A percentile compares a stretch with the other conserved stretches of the same genome.
These are phyloP conservation scores for Claviceps arundinis DNA, from an alignment of 2,329 filamentous ascomycete genomes.

Conservation along the genomic window DNA sequence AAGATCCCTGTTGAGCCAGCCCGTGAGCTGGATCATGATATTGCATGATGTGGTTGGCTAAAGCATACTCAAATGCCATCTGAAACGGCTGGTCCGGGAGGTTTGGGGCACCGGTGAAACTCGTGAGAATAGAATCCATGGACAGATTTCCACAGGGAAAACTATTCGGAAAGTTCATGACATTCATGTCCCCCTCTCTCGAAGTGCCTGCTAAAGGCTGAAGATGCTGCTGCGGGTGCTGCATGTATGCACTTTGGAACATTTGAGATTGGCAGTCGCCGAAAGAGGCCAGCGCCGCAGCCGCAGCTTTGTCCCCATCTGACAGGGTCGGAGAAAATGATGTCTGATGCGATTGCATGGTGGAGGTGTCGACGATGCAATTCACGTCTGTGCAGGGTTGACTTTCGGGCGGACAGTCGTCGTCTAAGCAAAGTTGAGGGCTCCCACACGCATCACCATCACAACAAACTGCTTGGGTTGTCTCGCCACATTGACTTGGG, in stretches of 20 bases:
- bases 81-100: constrained; percentile 9
- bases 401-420: constrained; percentile 23
- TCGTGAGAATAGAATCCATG: constrained; percentile 7
- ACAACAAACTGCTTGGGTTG: constrained; percentile 21
- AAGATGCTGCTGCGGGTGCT: constrained; percentile 5
- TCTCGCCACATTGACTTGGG: constrained; percentile 21
- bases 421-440: constrained; percentile 13
- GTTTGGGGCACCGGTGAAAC: constrained; percentile 2
- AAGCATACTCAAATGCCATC: constrained; percentile 12
- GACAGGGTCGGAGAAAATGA: constrained; percentile 6
- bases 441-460: constrained; percentile 20
- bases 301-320: constrained; percentile 15
- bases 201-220: not conserved
- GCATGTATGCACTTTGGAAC: constrained; percentile 5
- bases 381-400: constrained; percentile 22
- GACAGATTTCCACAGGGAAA: constrained; percentile 13
- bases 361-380: constrained; percentile 16
- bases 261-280: constrained; percentile 11
- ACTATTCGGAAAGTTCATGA: constrained; percentile 7
- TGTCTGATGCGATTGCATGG: not conserved
- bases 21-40: constrained; percentile 16
- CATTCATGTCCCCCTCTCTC: constrained; percentile 3
- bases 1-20: constrained; percentile 12
- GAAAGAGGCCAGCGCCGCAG: constrained; percentile 19
- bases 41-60: constrained; percentile 18